A percentile compares a stretch with the other conserved stretches of the same genome.
Evolutionary conservation across 2,329 filamentous ascomycete species (phyloP).

Genomic region (Parastagonospora avenae): DNA sequence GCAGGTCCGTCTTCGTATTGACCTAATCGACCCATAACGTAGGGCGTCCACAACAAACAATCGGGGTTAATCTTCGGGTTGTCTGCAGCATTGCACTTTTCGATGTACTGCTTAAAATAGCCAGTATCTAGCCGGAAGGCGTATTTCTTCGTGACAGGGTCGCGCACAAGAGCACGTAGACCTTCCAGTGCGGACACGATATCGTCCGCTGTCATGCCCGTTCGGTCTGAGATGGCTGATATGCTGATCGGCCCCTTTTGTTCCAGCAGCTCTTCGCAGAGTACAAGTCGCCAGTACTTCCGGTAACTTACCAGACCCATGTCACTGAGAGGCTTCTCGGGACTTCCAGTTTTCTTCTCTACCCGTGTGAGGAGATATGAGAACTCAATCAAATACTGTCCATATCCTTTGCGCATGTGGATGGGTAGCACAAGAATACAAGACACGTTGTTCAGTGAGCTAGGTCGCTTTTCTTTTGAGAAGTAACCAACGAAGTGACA

Average conservation of each 20-base stretch:
- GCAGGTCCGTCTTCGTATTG: constrained; percentile 83
- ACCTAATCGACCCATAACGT: constrained; percentile 88
- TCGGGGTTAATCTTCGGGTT: constrained; percentile 84
- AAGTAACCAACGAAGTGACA: constrained; percentile 99
- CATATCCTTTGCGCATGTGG: constrained; percentile 95
- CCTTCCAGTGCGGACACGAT: constrained; percentile 93
- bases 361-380: constrained; percentile 94
- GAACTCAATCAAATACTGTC: constrained; percentile 95
- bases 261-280: constrained; percentile 81
- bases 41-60: constrained; percentile 91
- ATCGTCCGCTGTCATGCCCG: constrained; percentile 94
- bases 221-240: constrained; percentile 77
- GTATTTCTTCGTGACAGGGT: constrained; percentile 86
- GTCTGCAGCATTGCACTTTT: constrained; percentile 85
- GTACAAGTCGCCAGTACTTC: constrained; percentile 91
- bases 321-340: constrained; percentile 95
- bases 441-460: constrained; percentile 95
- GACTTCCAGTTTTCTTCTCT: constrained; percentile 91
- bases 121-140: constrained; percentile 84
- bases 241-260: constrained; percentile 63
- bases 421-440: constrained; percentile 96
- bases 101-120: constrained; percentile 86
- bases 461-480: constrained; percentile 95
- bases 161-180: constrained; percentile 83
- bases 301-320: constrained; percentile 98